Evolutionary conservation across 176 grass and related monocot species (phyloP), one percentile per base, ranked within the genome.

Genomic region (Musa acuminata): DNA sequence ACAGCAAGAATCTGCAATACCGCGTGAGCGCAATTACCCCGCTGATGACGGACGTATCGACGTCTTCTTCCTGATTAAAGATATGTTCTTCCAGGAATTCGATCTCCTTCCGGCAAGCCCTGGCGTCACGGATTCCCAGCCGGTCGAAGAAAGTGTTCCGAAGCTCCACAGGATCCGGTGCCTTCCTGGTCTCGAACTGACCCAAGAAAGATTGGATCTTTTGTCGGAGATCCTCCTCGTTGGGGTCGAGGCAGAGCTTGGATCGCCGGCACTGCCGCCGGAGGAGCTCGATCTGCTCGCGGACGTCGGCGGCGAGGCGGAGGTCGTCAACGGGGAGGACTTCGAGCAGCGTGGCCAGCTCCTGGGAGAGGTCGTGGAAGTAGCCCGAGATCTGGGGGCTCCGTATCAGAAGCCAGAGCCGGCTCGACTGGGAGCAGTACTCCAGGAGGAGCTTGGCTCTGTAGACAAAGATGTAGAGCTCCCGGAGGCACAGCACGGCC

Each of bases 51-150:
- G 74, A 66, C 50, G 91, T 62, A 70, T 99, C 90, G 11, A 79
- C 77, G 64, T 99, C 90, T 70, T 94, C 95, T 24, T 93, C 95
- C 48, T 83, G 82, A 24, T 74, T 87, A 35, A 89, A 57, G 71
- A 99, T 94, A 67, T 91, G 90, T n/a, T 99, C 90, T 67, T 99
- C 95, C 49, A 99, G 69, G 77, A 87, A 99, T 14, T 91, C 90
- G 53, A 94, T 87, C 82, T 99, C 95, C 17, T 69, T 67, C 3
- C 81, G 69, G 83, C 86, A 94, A 13, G 78, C 82, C 1, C 17
- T 51, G 13, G 86, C 80, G 59, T 87, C 80, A 1, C 71, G 84
- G 77, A 99, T 87, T 49, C 80, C 84, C 50, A 99, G 79, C 75
- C 62, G 67, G 53, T 79, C 62, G 84, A 91, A 35, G 64, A 94